Base-by-base conservation (phyloP, 768 basidiomycete genomes). In the Pholiota conissans region DNA sequence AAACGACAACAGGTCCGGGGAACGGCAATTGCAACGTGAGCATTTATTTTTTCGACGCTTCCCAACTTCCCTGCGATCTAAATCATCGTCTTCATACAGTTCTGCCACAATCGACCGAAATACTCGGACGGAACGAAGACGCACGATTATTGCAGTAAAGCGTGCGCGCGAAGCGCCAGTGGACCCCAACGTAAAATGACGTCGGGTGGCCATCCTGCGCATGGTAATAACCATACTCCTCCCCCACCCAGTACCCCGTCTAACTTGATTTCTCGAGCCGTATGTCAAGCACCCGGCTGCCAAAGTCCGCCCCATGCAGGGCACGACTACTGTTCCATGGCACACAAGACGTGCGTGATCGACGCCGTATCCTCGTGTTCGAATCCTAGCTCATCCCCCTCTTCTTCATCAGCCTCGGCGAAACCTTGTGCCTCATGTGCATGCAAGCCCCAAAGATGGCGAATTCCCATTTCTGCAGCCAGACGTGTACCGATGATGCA, bases 61-160 rank as follows among this genome's bases (percentile, higher is more conserved):
- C 42, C 30, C 34, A 53, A 32, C 29, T n/a, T 26, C 26, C 45
- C 37, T 49, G n/a, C 39, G 47, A 28, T 39, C 32, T n/a, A n/a
- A n/a, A 48, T 64, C 54, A 46, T 20, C 40, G 27, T 48, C 18
- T 24, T 27, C 32, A 14, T 42, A 13, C 62, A 87, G 86, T 79
- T 79, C 59, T 87, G 86, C 69, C 80, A 81, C 57, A 76, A 76
- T 58, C 79, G 83, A 37, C 84, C 86, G 37, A 87, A 85, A 62
- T 79, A 81, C 61, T 75, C 73, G 18, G 86, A 87, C 63, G 82
- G 83, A 14, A 78, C 76, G 8, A 79, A 78, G 51, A 80, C 77
- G 1, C 86, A 87, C 69, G 78, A 83, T 13, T 89, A 79, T 66
- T 88, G 86, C 63, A 73, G 84, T 64, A 87, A 84, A 63, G 78